Conservation (phyloP, 306 rosid species). For the Leucaena leucocephala region DNA sequence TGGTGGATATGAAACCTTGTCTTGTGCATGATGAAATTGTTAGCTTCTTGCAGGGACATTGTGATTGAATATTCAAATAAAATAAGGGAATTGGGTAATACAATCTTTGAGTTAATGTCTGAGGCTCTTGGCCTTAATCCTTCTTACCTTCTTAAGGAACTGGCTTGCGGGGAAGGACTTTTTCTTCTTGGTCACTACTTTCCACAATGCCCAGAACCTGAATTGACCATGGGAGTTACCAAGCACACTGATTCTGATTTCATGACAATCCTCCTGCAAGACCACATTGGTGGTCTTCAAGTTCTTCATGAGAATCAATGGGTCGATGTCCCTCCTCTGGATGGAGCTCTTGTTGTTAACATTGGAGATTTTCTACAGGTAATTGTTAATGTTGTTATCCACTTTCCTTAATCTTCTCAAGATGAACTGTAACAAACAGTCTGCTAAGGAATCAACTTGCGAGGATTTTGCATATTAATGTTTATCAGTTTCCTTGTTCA, state of each 20-base stretch:
- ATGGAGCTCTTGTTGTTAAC: slow-evolving; percentile 54
- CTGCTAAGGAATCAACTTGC: neutral
- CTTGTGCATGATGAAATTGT: neutral
- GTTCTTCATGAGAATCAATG: slow-evolving; percentile 45
- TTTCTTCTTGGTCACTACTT: slow-evolving; percentile 45
- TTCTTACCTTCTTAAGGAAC: slow-evolving; percentile 38
- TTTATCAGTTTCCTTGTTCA: neutral
- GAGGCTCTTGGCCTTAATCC: slow-evolving; percentile 49
- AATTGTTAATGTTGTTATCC: slow-evolving; percentile 13
- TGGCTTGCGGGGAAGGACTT: slow-evolving; percentile 45
- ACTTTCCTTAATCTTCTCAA: neutral
- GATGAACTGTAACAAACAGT: neutral
- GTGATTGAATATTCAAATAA: slow-evolving; percentile 42
- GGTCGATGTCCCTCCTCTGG: slow-evolving; percentile 44
- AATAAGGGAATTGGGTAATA: slow-evolving; percentile 37
- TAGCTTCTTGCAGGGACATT: slow-evolving; percentile 39
- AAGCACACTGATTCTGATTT: slow-evolving; percentile 52
- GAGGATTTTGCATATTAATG: neutral
- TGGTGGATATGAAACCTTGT: neutral
- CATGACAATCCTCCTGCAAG: slow-evolving; percentile 55
- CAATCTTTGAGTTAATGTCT: slow-evolving; percentile 54
- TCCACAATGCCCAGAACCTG: slow-evolving; percentile 57
- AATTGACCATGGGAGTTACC: slow-evolving; percentile 46
- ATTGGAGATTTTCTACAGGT: slow-evolving; percentile 55
- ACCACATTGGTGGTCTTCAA: slow-evolving; percentile 58